These are phyloP conservation scores for Dissophora ornata DNA, from an alignment of 192 early-diverging fungal genomes.

Conservation along the genomic window DNA sequence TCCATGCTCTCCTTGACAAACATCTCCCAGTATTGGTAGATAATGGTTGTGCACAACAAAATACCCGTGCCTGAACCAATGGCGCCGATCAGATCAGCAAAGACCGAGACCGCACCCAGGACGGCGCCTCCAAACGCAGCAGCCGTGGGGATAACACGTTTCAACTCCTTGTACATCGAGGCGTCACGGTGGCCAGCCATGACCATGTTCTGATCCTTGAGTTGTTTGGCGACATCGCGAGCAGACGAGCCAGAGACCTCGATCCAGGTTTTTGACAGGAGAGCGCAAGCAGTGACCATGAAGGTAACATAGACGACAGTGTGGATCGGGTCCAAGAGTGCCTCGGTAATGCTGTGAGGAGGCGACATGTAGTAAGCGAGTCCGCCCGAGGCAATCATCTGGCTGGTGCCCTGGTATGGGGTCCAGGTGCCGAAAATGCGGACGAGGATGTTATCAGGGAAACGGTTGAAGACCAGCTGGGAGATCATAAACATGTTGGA, in stretches of 20 bases:
- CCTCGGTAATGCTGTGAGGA: conserved; percentile 83
- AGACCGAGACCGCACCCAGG: conserved; percentile 94
- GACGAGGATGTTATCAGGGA: conserved; percentile 94
- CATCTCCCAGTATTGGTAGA: conserved; percentile 98
- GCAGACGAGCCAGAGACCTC: conserved; percentile 97
- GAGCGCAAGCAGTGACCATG: conserved; percentile 93
- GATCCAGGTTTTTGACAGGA: conserved; percentile 98
- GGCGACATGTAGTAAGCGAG: conserved; percentile 98
- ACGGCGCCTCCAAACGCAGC: conserved; percentile 96
- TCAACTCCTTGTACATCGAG: conserved; percentile 99
- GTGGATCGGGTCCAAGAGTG: conserved; percentile 91
- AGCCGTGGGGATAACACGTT: conserved; percentile 96
- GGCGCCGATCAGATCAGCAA: conserved; percentile 96
- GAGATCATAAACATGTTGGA: conserved; percentile 98
- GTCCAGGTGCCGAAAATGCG: conserved; percentile 94
- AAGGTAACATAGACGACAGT: conserved; percentile 93
- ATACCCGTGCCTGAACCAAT: conserved; percentile 99
- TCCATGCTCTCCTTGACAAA: conserved; percentile 93
- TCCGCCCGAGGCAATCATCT: conserved; percentile 90
- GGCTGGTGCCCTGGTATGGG: conserved; percentile 90
- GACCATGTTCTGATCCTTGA: conserved; percentile 96
- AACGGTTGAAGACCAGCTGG: conserved; percentile 95
- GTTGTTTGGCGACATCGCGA: conserved; percentile 95
- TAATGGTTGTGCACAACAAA: conserved; percentile 95
- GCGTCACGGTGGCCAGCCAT: conserved; percentile 92